Evolutionary conservation across 345 rosid genomes (phyloP).

Genomic region (Hibiscus mutabilis): DNA sequence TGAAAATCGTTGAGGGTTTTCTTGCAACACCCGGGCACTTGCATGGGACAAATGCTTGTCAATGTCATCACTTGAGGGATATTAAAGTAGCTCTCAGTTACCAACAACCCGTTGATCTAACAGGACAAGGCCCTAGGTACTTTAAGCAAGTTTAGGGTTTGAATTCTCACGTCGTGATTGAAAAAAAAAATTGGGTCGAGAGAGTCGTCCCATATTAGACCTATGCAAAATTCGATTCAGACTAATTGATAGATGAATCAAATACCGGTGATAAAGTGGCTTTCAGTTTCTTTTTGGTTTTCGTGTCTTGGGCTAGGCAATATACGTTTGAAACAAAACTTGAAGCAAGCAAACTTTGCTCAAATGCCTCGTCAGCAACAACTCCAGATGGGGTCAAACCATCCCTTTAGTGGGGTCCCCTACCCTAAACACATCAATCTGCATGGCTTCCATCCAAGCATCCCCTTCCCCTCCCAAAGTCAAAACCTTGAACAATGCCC

Average conservation of each 20-base stretch:
- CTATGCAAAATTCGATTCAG: too few relatives aligned
- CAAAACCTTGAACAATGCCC: neutral
- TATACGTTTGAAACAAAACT: constrained; percentile 5
- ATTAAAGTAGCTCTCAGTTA: neutral
- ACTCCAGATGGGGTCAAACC: neutral
- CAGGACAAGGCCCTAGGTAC: too few relatives aligned
- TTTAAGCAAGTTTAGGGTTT: neutral
- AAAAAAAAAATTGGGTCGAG: too few relatives aligned
- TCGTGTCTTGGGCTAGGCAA: neutral
- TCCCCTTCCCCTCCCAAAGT: neutral
- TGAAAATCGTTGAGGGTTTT: constrained; percentile 43
- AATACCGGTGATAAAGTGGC: too few relatives aligned
- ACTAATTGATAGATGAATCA: too few relatives aligned
- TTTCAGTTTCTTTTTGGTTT: neutral
- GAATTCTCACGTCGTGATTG: too few relatives aligned
- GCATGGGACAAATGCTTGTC: constrained; percentile 16
- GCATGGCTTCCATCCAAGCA: neutral
- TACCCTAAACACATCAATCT: constrained; percentile 1
- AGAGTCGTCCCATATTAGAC: too few relatives aligned
- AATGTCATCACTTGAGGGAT: neutral
- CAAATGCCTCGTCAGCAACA: neutral
- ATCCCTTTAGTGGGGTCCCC: neutral
- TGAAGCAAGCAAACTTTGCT: constrained; percentile 17
- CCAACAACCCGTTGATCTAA: too few relatives aligned
- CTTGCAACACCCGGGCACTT: constrained; percentile 18